Percentiles rank a stretch among this genome's conserved stretches.
Evolutionary conservation across 768 basidiomycete genomes (phyloP).

Genomic region (Leucocoprinus birnbaumii): DNA sequence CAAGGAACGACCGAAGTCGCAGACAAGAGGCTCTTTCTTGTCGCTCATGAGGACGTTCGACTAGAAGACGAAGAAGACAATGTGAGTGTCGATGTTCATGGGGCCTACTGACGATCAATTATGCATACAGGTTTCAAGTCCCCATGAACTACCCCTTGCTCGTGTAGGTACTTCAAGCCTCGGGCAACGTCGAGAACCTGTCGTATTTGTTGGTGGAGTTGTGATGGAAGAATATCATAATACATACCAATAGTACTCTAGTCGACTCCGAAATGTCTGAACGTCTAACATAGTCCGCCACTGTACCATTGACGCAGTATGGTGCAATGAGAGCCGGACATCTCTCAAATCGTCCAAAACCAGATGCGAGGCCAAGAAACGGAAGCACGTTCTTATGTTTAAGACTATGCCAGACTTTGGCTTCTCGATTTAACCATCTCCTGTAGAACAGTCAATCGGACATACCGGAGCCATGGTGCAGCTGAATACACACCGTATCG

Average conservation of each 20-base stretch:
- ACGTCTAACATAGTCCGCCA: constrained; percentile 2
- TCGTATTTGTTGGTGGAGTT: not conserved
- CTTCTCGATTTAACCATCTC: constrained; percentile 12
- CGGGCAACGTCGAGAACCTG: constrained; percentile 14
- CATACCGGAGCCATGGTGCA: too few species aligned
- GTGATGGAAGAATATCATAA: not conserved
- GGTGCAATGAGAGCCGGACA: constrained; percentile 16
- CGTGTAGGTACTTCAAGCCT: constrained; percentile 18
- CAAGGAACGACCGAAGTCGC: constrained; percentile 13
- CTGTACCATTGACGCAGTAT: constrained; percentile 8
- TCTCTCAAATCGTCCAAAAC: not conserved
- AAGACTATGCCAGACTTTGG: constrained; percentile 13
- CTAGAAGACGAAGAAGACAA: not conserved
- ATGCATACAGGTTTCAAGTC: constrained; percentile 15
- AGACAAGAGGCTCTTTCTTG: constrained; percentile 10
- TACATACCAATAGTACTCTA: constrained; percentile 11
- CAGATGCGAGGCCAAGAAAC: constrained; percentile 11
- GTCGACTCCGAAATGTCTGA: constrained; percentile 1
- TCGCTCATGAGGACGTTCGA: constrained; percentile 17
- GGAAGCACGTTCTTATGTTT: constrained; percentile 15
- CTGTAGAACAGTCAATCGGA: too few species aligned
- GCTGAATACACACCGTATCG: too few species aligned
- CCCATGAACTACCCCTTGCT: constrained; percentile 14
- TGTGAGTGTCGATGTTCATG: too few species aligned
- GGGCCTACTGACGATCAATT: not conserved